These are phyloP conservation scores for Candida maris DNA, from an alignment of 805 yeast species.

Conservation along the genomic window DNA sequence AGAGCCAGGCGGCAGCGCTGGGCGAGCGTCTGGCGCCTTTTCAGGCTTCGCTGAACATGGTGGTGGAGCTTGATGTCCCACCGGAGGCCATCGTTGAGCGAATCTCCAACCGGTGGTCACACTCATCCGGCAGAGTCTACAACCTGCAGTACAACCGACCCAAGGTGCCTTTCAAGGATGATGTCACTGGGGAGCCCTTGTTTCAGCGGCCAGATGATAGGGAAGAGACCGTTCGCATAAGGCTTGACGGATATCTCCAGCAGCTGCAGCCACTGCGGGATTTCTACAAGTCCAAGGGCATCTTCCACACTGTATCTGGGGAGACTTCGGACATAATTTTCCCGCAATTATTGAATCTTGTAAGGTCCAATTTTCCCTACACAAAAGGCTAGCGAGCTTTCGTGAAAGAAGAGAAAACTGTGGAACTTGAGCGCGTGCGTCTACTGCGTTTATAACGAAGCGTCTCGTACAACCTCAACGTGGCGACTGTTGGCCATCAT, in stretches of 20 bases:
- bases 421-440: too few species aligned
- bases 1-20: slow-evolving; percentile 62
- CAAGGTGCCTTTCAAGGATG: slow-evolving; percentile 73
- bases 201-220: slow-evolving; percentile 81
- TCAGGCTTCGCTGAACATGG: slow-evolving; percentile 56
- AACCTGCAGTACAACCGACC: slow-evolving; percentile 90
- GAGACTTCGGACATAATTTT: slow-evolving; percentile 80
- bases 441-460: too few species aligned
- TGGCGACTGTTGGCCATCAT: too few species aligned
- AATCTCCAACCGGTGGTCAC: slow-evolving; percentile 83
- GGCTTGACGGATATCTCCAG: slow-evolving; percentile 60
- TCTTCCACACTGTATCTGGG: slow-evolving; percentile 61
- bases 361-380: slow-evolving; percentile 32
- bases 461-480: too few species aligned
- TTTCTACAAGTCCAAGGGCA: slow-evolving; percentile 48
- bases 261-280: slow-evolving; percentile 62
- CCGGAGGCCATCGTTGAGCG: slow-evolving; percentile 74
- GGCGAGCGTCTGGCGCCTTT: slow-evolving; percentile 39
- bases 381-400: too few species aligned
- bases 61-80: slow-evolving; percentile 88
- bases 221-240: slow-evolving; percentile 61
- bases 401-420: too few species aligned
- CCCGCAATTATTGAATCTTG: slow-evolving; percentile 56
- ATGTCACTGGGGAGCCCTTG: slow-evolving; percentile 84
- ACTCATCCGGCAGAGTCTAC: slow-evolving; percentile 85